These are phyloP conservation scores for Neurospora sp. DNA, from an alignment of 495 filamentous ascomycete species.

Conservation along the genomic window DNA sequence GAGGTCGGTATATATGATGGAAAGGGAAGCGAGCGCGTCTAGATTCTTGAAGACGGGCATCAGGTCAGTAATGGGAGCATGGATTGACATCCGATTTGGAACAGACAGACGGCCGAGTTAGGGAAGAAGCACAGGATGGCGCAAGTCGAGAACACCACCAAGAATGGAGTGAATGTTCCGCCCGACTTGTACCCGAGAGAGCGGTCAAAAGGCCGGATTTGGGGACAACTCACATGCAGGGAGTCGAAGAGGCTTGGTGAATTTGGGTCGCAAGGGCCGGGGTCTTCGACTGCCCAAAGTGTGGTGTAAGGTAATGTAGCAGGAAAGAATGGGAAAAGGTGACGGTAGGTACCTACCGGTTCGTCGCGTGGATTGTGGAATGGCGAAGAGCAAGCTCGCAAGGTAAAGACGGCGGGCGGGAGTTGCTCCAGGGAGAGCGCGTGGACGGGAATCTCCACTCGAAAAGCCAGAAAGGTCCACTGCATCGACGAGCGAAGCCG, in stretches of 20 bases:
- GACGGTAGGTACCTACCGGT: neutral
- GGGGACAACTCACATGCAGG: conserved; percentile 5
- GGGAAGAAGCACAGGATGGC: neutral
- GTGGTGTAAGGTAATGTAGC: neutral
- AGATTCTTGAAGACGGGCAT: neutral
- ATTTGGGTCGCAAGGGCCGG: neutral
- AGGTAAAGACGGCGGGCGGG: neutral
- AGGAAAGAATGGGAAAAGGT: neutral
- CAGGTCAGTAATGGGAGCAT: neutral
- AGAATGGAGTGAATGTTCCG: neutral
- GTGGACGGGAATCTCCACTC: neutral
- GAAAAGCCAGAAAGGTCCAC: neutral
- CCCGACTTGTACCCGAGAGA: conserved; percentile 2
- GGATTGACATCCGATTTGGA: neutral
- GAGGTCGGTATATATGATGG: neutral
- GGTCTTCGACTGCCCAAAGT: neutral
- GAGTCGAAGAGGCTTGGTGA: neutral
- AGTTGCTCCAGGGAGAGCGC: neutral
- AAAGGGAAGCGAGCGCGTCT: neutral
- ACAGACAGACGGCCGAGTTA: neutral
- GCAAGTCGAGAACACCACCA: neutral
- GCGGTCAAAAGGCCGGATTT: conserved; percentile 8
- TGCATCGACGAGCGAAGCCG: neutral
- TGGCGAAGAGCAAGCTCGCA: neutral
- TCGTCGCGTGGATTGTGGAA: neutral